phyloP scores from a whole-genome alignment of 1,284 basidiomycete species.

The Irpex lacteus region DNA sequence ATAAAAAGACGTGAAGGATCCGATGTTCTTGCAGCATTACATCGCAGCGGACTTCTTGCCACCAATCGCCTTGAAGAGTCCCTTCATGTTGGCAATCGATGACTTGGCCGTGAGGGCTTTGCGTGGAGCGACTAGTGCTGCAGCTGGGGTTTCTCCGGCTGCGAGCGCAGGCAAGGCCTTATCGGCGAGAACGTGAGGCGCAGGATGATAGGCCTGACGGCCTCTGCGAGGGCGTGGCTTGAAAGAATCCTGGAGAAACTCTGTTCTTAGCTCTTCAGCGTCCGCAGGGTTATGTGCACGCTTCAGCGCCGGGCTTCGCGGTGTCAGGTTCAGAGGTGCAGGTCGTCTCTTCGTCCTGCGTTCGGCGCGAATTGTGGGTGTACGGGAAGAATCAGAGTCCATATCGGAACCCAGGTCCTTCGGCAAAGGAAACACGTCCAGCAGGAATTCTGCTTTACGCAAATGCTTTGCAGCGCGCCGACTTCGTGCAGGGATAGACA shows the following conservation, averaged over 20 bases:
- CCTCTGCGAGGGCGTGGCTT: conserved; percentile 17
- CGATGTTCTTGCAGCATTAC: conserved; percentile 9
- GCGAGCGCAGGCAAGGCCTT: not conserved
- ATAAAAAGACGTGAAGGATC: not conserved
- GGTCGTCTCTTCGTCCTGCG: conserved; percentile 25
- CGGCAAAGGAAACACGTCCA: conserved; percentile 29
- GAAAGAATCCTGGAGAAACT: conserved; percentile 30
- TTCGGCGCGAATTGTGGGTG: too few relatives aligned
- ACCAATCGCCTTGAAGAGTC: conserved; percentile 16
- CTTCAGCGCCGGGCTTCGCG: conserved; percentile 26
- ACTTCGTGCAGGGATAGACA: conserved; percentile 29
- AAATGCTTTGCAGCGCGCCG: conserved; percentile 31
- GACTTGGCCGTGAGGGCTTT: conserved; percentile 8
- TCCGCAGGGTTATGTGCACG: conserved; percentile 29
- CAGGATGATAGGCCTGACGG: not conserved
- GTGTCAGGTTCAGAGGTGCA: conserved; percentile 27
- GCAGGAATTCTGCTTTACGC: conserved; percentile 31
- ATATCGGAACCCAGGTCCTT: not conserved
- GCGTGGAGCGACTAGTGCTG: not conserved
- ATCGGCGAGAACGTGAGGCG: not conserved
- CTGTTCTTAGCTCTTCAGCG: conserved; percentile 21
- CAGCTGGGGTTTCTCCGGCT: not conserved
- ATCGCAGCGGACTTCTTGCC: conserved; percentile 12
- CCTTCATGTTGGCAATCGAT: conserved; percentile 14
- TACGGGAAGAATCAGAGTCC: too few relatives aligned